phyloP scores from a whole-genome alignment of 805 yeast species.

The Saccharomycopsis schoenii region DNA sequence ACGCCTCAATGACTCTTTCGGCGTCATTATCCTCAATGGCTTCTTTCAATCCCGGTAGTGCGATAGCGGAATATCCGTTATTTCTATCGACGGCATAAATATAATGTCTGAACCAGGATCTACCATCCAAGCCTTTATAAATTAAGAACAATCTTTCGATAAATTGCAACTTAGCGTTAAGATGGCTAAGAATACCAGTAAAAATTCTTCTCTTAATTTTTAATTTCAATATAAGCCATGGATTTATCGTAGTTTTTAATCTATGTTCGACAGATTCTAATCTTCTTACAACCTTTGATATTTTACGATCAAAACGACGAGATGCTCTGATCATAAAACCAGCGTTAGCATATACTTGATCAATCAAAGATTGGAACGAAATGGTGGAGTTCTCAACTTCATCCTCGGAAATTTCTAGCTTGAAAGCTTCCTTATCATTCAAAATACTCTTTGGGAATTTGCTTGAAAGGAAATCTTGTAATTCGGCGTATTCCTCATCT shows the following conservation, averaged over 20 bases:
- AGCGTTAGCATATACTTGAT: neutral
- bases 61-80: slow-evolving; percentile 53
- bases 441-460: neutral
- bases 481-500: neutral
- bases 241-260: neutral
- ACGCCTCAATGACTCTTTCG: slow-evolving; percentile 31
- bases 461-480: neutral
- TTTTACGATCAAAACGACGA: neutral
- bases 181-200: slow-evolving; percentile 18
- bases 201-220: neutral
- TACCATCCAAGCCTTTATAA: slow-evolving; percentile 37
- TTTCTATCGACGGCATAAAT: slow-evolving; percentile 51
- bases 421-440: neutral
- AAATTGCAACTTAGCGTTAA: slow-evolving; percentile 32
- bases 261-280: neutral
- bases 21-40: slow-evolving; percentile 39
- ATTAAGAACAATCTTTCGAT: slow-evolving; percentile 39
- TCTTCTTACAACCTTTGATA: slow-evolving; percentile 18
- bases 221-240: neutral
- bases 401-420: neutral
- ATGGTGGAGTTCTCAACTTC: neutral
- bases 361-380: neutral
- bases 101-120: slow-evolving; percentile 51
- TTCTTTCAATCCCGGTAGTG: slow-evolving; percentile 46
- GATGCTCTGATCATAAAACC: neutral